These are phyloP conservation scores for Dothiorella sarmentorum DNA, from an alignment of 2,329 filamentous ascomycete species.

Conservation along the genomic window DNA sequence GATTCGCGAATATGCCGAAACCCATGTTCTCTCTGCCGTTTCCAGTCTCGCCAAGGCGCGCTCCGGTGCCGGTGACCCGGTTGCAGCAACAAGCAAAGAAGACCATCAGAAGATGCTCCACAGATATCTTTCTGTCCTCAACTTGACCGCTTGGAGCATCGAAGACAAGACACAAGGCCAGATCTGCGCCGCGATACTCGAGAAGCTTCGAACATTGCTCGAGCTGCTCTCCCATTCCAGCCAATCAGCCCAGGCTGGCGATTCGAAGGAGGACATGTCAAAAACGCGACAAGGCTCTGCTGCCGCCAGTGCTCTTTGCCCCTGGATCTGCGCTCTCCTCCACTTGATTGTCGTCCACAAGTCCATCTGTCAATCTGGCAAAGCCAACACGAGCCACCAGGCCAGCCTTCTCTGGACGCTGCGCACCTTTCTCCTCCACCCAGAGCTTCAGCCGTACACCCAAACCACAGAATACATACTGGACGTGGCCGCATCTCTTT, in stretches of 20 bases:
- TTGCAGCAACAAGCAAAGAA: constrained; percentile 6
- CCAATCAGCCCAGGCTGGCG: background rate
- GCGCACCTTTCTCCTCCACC: constrained; percentile 37
- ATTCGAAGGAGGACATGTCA: background rate
- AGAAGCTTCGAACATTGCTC: constrained; percentile 31
- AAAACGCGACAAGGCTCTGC: background rate
- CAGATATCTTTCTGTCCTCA: constrained; percentile 35
- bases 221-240: constrained; percentile 24
- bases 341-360: constrained; percentile 41
- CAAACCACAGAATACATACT: constrained; percentile 40
- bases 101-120: constrained; percentile 26
- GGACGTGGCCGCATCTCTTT: constrained; percentile 42
- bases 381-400: constrained; percentile 27
- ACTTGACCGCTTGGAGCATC: constrained; percentile 27
- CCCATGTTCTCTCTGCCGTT: constrained; percentile 33
- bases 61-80: background rate
- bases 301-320: background rate
- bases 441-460: constrained; percentile 35
- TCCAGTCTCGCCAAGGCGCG: constrained; percentile 16
- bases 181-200: constrained; percentile 28
- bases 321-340: constrained; percentile 34
- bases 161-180: constrained; percentile 24
- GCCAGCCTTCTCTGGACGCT: constrained; percentile 34
- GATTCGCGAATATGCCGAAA: constrained; percentile 38
- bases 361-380: constrained; percentile 24